phyloP scores from a whole-genome alignment of 2,329 filamentous ascomycete genomes.

The Epichloe elymi region DNA sequence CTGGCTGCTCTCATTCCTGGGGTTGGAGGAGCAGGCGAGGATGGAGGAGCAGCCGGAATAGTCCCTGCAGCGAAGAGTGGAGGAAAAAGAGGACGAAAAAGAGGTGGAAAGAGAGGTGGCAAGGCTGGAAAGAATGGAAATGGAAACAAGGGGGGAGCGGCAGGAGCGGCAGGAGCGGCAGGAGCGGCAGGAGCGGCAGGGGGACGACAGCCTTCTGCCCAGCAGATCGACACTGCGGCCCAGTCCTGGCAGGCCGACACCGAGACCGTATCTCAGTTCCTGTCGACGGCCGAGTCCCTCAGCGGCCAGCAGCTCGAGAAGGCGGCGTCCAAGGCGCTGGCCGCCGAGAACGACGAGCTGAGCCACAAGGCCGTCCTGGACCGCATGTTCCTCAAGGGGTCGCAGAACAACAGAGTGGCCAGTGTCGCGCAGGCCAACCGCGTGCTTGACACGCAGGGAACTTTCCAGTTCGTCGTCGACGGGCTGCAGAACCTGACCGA shows the following conservation, averaged over 20 bases:
- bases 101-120: too few species aligned
- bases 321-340: constrained; percentile 3
- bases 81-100: neutral
- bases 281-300: constrained; percentile 7
- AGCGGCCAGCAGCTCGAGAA: constrained; percentile 1
- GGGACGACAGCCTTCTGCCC: neutral
- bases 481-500: constrained; percentile 1
- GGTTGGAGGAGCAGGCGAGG: neutral
- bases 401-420: neutral
- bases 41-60: neutral
- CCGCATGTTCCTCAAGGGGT: neutral
- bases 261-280: constrained; percentile 6
- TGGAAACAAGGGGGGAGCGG: neutral
- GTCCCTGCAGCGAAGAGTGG: neutral
- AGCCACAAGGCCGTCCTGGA: constrained; percentile 9
- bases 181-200: neutral
- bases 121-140: neutral
- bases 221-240: constrained; percentile 3
- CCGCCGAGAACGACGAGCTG: constrained; percentile 9
- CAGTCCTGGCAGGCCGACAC: constrained; percentile 8
- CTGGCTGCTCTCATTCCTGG: neutral
- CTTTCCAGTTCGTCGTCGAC: constrained; percentile 8
- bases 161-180: neutral
- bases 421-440: constrained; percentile 5
- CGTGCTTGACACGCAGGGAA: constrained; percentile 4